Evolutionary conservation across 2,329 filamentous ascomycete genomes (phyloP).

Genomic region (Fusarium oxysporum): DNA sequence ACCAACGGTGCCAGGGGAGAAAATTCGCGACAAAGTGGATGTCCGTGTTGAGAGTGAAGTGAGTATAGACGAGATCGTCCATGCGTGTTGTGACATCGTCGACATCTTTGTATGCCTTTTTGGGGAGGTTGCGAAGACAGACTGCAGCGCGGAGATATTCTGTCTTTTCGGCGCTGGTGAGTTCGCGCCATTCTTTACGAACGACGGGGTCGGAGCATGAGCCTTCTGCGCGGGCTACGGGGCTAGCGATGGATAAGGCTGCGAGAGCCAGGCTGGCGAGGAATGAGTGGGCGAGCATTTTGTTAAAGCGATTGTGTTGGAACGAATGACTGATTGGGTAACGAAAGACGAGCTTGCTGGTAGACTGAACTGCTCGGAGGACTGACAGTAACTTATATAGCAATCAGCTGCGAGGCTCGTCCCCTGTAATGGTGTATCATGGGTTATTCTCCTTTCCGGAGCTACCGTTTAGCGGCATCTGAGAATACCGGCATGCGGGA

Average conservation of each 20-base stretch:
- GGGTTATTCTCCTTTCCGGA: not conserved
- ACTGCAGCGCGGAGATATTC: constrained; percentile 24
- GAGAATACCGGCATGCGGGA: not conserved
- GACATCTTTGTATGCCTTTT: not conserved
- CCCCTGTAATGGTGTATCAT: not conserved
- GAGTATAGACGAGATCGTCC: constrained; percentile 16
- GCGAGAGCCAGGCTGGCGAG: constrained; percentile 3
- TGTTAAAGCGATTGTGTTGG: not conserved
- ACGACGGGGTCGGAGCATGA: constrained; percentile 2
- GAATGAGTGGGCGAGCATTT: constrained; percentile 7
- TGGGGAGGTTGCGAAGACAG: constrained; percentile 16
- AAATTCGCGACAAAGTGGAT: constrained; percentile 25
- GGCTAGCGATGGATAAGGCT: not conserved
- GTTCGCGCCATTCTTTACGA: constrained; percentile 26
- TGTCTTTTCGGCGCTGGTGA: constrained; percentile 3
- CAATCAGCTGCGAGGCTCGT: accelerated
- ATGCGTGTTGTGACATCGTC: not conserved
- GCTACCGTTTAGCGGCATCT: not conserved
- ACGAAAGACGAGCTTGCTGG: not conserved
- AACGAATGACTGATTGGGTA: not conserved
- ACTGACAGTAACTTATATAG: not conserved
- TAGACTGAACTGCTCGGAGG: not conserved
- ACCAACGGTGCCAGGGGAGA: constrained; percentile 23
- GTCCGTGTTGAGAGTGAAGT: not conserved
- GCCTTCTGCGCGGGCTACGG: not conserved